Evolutionary conservation across 345 rosid genomes (phyloP).

Genomic region (Bruguiera sexangula): DNA sequence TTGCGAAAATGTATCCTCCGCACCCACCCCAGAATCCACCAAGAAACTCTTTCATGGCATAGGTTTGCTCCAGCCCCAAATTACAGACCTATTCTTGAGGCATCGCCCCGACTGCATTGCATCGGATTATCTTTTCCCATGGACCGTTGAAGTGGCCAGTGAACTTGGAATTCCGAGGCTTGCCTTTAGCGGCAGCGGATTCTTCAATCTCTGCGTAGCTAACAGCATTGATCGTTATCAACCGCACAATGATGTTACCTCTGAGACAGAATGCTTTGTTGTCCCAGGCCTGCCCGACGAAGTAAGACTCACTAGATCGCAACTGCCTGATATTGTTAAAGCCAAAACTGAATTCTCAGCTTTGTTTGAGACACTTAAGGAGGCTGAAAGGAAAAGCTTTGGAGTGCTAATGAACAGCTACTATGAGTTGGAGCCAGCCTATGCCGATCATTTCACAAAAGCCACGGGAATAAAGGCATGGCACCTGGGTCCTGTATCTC

Average conservation of each 20-base stretch:
- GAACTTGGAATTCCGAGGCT: conserved; percentile 15
- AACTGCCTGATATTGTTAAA: neutral
- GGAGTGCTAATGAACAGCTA: conserved; percentile 14
- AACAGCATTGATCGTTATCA: neutral
- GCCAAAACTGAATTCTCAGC: neutral
- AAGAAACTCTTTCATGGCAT: conserved; percentile 20
- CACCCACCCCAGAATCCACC: conserved; percentile 23
- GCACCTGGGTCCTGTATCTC: conserved; percentile 13
- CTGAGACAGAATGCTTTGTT: conserved; percentile 6
- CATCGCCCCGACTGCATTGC: conserved; percentile 30
- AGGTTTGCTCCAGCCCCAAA: conserved; percentile 19
- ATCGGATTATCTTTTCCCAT: conserved; percentile 31
- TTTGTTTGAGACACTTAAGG: neutral
- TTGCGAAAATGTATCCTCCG: conserved; percentile 26
- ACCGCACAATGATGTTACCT: neutral
- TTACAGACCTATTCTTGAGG: conserved; percentile 9
- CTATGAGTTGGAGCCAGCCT: conserved; percentile 13
- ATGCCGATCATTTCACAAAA: neutral
- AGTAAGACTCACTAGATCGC: conserved; percentile 6
- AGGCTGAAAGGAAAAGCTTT: neutral
- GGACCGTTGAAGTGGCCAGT: conserved; percentile 25
- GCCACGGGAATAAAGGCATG: conserved; percentile 2
- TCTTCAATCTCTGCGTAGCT: neutral
- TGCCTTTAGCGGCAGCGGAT: neutral
- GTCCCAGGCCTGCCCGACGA: conserved; percentile 12